Conservation (phyloP, 2,329 filamentous ascomycete genomes). For the Septoria petroselini region DNA sequence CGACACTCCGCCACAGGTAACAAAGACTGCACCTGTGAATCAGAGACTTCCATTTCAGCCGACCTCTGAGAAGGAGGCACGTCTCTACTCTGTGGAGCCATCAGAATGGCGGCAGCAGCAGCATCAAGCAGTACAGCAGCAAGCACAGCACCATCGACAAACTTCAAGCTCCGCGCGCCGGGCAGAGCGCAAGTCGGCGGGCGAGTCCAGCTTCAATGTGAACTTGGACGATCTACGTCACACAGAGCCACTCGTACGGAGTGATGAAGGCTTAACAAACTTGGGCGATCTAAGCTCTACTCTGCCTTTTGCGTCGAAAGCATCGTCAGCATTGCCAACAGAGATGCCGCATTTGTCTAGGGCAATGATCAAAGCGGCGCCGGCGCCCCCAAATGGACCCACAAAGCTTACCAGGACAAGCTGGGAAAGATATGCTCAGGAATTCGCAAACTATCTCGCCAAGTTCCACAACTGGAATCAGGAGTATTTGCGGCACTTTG, state of each 20-base stretch:
- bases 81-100: constrained; percentile 36
- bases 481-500: constrained; percentile 56
- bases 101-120: constrained; percentile 34
- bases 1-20: constrained; percentile 39
- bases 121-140: constrained; percentile 11
- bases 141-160: constrained; percentile 26
- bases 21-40: constrained; percentile 12
- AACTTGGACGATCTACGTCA: constrained; percentile 51
- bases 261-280: constrained; percentile 51
- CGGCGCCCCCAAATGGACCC: constrained; percentile 42
- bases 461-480: constrained; percentile 57
- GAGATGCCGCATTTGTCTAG: constrained; percentile 51
- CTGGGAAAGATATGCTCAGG: constrained; percentile 52
- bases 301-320: constrained; percentile 58
- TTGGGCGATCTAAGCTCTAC: constrained; percentile 53
- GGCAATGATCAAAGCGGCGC: constrained; percentile 38
- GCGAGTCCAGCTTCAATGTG: constrained; percentile 16
- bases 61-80: constrained; percentile 29
- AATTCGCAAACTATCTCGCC: constrained; percentile 55
- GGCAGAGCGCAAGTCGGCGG: constrained; percentile 15
- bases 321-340: constrained; percentile 46
- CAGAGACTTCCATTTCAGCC: constrained; percentile 11
- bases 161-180: constrained; percentile 19
- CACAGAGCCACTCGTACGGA: constrained; percentile 44
- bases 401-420: constrained; percentile 46